Percentiles rank a stretch among this genome's conserved stretches.
These are phyloP conservation scores for Huntiella moniliformis DNA, from an alignment of 2,329 filamentous ascomycete genomes.

Conservation along the genomic window DNA sequence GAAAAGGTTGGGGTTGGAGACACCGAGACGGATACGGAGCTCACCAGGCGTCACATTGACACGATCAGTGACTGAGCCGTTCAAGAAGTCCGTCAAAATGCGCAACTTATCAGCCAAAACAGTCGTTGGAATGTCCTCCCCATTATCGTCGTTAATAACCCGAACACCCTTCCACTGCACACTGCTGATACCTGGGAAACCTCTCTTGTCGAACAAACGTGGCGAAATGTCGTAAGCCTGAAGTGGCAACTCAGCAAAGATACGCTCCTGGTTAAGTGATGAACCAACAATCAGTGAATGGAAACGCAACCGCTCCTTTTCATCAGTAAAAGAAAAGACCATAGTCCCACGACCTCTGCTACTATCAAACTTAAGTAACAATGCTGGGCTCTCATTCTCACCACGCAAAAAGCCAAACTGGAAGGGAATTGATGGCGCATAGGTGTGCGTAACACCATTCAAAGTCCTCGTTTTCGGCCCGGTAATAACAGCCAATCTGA, in stretches of 20 bases:
- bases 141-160: conserved; percentile 54
- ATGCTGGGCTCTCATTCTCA: conserved; percentile 49
- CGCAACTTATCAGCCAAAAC: conserved; percentile 61
- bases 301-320: conserved; percentile 50
- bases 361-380: conserved; percentile 53
- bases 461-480: conserved; percentile 59
- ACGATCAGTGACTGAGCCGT: conserved; percentile 64
- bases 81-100: conserved; percentile 55
- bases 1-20: conserved; percentile 40
- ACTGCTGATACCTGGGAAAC: conserved; percentile 29
- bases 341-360: conserved; percentile 48
- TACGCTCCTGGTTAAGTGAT: conserved; percentile 45
- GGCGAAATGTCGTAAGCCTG: conserved; percentile 44
- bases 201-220: conserved; percentile 30
- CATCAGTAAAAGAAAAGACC: conserved; percentile 58
- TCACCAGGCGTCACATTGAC: conserved; percentile 67
- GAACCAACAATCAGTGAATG: conserved; percentile 59
- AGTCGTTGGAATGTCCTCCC: conserved; percentile 41
- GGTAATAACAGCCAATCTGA: conserved; percentile 60
- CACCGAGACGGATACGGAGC: conserved; percentile 45
- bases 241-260: conserved; percentile 51
- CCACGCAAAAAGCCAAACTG: conserved; percentile 61
- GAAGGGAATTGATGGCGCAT: conserved; percentile 46
- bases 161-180: conserved; percentile 47
- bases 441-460: conserved; percentile 54